Conservation (phyloP, 2,329 filamentous ascomycete species). For the Arthrobotrys megalospora region DNA sequence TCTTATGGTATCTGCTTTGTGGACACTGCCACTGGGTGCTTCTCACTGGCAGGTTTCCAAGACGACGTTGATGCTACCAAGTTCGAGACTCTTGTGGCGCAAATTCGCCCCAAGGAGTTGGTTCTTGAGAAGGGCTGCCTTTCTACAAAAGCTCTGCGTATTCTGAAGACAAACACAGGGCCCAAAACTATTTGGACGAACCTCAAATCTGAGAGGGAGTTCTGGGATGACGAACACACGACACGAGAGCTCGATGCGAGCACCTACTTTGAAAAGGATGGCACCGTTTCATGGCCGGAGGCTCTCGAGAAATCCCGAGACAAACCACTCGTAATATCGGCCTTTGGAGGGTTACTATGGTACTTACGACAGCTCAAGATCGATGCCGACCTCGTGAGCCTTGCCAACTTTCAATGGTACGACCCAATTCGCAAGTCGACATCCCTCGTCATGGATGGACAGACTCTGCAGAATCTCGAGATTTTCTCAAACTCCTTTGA, state of each 20-base stretch:
- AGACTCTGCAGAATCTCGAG: slow-evolving; percentile 97
- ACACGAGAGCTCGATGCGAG: slow-evolving; percentile 84
- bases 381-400: slow-evolving; percentile 86
- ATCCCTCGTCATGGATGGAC: slow-evolving; percentile 91
- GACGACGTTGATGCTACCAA: slow-evolving; percentile 95
- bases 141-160: slow-evolving; percentile 89
- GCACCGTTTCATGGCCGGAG: slow-evolving; percentile 77
- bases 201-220: slow-evolving; percentile 87
- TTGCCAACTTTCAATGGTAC: slow-evolving; percentile 92
- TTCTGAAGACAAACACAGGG: slow-evolving; percentile 94
- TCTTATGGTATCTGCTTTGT: slow-evolving; percentile 94
- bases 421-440: slow-evolving; percentile 91
- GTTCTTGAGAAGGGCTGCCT: slow-evolving; percentile 88
- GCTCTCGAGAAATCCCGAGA: slow-evolving; percentile 79
- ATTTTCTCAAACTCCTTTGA: slow-evolving; percentile 90
- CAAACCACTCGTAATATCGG: slow-evolving; percentile 89
- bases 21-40: slow-evolving; percentile 95
- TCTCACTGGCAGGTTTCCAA: slow-evolving; percentile 90
- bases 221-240: slow-evolving; percentile 88
- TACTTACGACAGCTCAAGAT: slow-evolving; percentile 91
- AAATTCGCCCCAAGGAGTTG: slow-evolving; percentile 89
- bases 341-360: slow-evolving; percentile 87
- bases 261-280: slow-evolving; percentile 81
- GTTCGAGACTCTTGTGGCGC: slow-evolving; percentile 96
- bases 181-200: slow-evolving; percentile 97